Evolutionary conservation across 148 eudicot genomes (phyloP).

Genomic region (Rhododendron molle): DNA sequence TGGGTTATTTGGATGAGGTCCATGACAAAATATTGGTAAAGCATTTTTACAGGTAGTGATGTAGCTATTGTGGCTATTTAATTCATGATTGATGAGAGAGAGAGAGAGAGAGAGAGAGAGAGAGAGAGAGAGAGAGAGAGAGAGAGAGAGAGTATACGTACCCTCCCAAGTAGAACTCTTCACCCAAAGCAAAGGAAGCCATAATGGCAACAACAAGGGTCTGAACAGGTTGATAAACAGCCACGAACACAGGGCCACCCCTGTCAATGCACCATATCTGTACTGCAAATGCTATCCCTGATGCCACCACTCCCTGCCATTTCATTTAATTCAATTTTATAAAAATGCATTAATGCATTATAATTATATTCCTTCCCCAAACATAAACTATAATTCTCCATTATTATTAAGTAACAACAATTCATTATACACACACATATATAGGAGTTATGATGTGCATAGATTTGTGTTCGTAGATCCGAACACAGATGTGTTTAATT

Average conservation of each 20-base stretch:
- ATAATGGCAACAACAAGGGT: conserved; percentile 95
- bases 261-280: conserved; percentile 99
- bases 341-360: too few relatives aligned
- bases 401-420: not conserved
- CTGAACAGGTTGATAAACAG: conserved; percentile 98
- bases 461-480: not conserved
- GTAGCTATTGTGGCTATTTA: not conserved
- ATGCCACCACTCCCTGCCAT: conserved; percentile 96
- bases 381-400: not conserved
- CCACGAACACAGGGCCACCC: conserved; percentile 98
- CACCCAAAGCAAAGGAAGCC: conserved; percentile 88
- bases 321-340: not conserved
- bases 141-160: conserved; percentile 9
- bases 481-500: too few relatives aligned
- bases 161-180: conserved; percentile 99
- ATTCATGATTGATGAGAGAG: conserved; percentile 21
- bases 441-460: not conserved
- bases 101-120: conserved; percentile 1
- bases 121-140: conserved; percentile 10
- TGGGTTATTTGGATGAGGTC: not conserved
- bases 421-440: not conserved
- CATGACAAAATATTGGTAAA: not conserved
- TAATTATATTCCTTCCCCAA: not conserved
- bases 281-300: conserved; percentile 99
- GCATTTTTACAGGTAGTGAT: not conserved